Conservation (phyloP, 495 filamentous ascomycete genomes). For the Aspergillus taichungensis region DNA sequence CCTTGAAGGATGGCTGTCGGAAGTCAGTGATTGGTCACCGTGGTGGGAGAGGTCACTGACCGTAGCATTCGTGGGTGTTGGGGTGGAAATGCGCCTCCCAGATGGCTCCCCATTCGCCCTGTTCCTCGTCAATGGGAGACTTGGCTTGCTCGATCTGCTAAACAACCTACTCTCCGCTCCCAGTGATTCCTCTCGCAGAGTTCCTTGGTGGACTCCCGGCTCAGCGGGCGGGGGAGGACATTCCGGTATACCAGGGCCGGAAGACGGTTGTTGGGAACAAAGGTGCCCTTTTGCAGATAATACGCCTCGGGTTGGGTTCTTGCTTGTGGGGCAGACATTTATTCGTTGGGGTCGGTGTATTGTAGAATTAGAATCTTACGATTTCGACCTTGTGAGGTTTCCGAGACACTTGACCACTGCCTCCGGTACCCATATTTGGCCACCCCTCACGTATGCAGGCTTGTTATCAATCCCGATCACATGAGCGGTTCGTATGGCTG, state of each 20-base stretch:
- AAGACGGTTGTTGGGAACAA: slow-evolving; percentile 4
- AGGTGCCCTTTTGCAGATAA: background rate
- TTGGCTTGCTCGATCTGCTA: too few species aligned
- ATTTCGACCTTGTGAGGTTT: too few species aligned
- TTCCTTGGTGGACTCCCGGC: background rate
- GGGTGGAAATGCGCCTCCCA: slow-evolving; percentile 7
- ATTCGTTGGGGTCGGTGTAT: too few species aligned
- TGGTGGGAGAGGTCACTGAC: too few species aligned
- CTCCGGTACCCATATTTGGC: too few species aligned
- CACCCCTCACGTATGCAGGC: too few species aligned
- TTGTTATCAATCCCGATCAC: slow-evolving; percentile 5
- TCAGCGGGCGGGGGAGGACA: slow-evolving; percentile 1
- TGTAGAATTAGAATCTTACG: too few species aligned
- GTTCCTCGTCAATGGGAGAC: too few species aligned
- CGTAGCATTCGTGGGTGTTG: slow-evolving; percentile 8
- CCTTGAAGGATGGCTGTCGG: background rate
- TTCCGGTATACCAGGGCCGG: slow-evolving; percentile 4
- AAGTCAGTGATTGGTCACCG: too few species aligned
- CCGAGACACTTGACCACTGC: too few species aligned
- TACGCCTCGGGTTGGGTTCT: slow-evolving; percentile 1
- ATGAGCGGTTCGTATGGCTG: slow-evolving; percentile 7
- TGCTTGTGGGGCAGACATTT: background rate
- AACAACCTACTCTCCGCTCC: slow-evolving; percentile 1
- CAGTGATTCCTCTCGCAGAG: slow-evolving; percentile 6
- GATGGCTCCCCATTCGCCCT: slow-evolving; percentile 5